phyloP scores from a whole-genome alignment of 2,329 filamentous ascomycete species.

The Chaetomium olivaceum region DNA sequence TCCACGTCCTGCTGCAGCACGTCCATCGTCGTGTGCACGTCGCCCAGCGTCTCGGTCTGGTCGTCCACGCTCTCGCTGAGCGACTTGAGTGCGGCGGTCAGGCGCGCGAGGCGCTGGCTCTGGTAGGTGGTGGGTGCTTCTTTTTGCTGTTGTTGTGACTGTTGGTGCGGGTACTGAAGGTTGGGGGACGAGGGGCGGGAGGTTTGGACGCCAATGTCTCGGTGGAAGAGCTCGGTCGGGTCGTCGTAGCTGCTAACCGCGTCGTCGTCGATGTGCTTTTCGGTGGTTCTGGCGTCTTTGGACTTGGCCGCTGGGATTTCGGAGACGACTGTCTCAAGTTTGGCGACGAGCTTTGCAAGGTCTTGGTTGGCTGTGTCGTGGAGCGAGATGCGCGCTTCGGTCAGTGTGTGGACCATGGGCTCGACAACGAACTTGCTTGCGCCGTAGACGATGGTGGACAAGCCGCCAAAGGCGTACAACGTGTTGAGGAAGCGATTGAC shows the following conservation, averaged over 20 bases:
- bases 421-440: slow-evolving; percentile 67
- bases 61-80: slow-evolving; percentile 47
- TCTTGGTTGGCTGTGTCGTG: slow-evolving; percentile 50
- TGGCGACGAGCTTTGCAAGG: slow-evolving; percentile 49
- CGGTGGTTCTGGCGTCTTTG: slow-evolving; percentile 36
- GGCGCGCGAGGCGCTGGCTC: slow-evolving; percentile 43
- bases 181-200: slow-evolving; percentile 42
- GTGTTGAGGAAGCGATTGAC: slow-evolving; percentile 59
- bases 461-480: slow-evolving; percentile 57
- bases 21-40: slow-evolving; percentile 55
- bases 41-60: slow-evolving; percentile 52
- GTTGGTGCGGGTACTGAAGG: neutral
- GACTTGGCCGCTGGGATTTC: slow-evolving; percentile 51
- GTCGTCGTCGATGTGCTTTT: slow-evolving; percentile 26
- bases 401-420: slow-evolving; percentile 59
- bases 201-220: slow-evolving; percentile 79
- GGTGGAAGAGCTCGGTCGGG: slow-evolving; percentile 77
- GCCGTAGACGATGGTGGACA: slow-evolving; percentile 68
- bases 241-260: slow-evolving; percentile 56
- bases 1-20: slow-evolving; percentile 68
- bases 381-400: slow-evolving; percentile 54
- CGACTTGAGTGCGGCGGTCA: slow-evolving; percentile 47
- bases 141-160: slow-evolving; percentile 3
- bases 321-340: slow-evolving; percentile 60
- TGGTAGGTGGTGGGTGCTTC: slow-evolving; percentile 43